A percentile compares a stretch with the other conserved stretches of the same genome.
Conservation (phyloP, 306 rosid genomes). For the Acacia acuminata region DNA sequence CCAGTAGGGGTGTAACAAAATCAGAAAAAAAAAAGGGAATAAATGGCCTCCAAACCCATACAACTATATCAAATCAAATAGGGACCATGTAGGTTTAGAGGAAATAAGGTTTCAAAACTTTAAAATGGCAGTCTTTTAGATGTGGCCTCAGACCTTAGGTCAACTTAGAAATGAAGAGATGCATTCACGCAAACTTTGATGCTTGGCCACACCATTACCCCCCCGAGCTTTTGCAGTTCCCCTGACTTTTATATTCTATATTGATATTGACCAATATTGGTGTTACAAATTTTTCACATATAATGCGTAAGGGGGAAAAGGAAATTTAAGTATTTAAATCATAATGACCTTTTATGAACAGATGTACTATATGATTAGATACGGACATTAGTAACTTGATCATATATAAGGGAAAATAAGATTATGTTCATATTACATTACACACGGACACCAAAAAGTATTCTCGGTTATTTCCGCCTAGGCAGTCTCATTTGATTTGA, state of each 20-base stretch:
- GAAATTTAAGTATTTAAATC: not conserved
- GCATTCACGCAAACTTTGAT: not conserved
- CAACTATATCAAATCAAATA: too few relatives aligned
- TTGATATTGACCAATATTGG: not conserved
- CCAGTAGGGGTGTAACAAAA: too few relatives aligned
- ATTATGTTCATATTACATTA: not conserved
- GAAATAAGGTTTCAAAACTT: not conserved
- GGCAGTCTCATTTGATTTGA: too few relatives aligned
- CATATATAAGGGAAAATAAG: too few relatives aligned
- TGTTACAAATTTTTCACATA: not conserved
- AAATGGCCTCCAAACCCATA: too few relatives aligned
- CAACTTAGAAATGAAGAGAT: not conserved
- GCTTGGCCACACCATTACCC: not conserved
- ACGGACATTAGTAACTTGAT: not conserved
- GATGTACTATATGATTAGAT: not conserved
- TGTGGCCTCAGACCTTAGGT: not conserved
- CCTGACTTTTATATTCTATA: not conserved
- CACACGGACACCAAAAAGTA: too few relatives aligned
- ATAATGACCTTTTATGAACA: not conserved
- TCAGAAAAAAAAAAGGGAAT: too few relatives aligned
- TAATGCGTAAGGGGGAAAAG: not conserved
- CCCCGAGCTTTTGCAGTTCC: conserved; percentile 14
- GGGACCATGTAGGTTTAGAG: not conserved
- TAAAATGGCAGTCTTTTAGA: not conserved
- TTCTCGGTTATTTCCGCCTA: too few relatives aligned